Conservation (phyloP, 345 rosid species). For the Geranium brycei region DNA sequence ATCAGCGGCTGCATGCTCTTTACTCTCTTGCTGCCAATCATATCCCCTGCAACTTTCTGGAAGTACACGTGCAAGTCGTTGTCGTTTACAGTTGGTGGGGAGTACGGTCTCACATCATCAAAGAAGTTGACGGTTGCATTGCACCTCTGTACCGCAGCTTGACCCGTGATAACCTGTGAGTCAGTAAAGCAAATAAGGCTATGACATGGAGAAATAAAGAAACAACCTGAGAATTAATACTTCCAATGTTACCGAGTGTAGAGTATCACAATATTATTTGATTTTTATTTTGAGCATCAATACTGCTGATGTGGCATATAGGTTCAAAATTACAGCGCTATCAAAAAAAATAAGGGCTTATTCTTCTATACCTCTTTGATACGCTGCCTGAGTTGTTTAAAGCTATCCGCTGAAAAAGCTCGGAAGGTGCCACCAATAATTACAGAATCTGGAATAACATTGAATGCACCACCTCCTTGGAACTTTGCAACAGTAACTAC, state of each 20-base stretch:
- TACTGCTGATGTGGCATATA: no score
- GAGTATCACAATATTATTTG: neutral
- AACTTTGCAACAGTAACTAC: slow-evolving; percentile 63
- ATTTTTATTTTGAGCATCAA: no score
- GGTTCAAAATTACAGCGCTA: no score
- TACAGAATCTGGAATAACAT: slow-evolving; percentile 75
- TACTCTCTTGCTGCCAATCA: slow-evolving; percentile 49
- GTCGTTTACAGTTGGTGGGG: slow-evolving; percentile 60
- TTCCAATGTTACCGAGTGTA: no score
- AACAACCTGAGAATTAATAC: no score
- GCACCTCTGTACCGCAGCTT: slow-evolving; percentile 83
- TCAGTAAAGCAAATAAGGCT: slow-evolving; percentile 1
- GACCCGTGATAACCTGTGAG: slow-evolving; percentile 59
- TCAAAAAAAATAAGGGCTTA: no score
- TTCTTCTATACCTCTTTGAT: slow-evolving; percentile 43
- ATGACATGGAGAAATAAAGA: no score
- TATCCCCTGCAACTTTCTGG: slow-evolving; percentile 37
- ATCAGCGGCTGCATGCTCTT: slow-evolving; percentile 51
- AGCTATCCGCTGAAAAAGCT: slow-evolving; percentile 53
- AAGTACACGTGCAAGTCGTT: slow-evolving; percentile 43
- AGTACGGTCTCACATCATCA: slow-evolving; percentile 28
- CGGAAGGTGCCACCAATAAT: slow-evolving; percentile 72
- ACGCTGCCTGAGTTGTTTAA: slow-evolving; percentile 46
- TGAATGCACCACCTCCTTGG: slow-evolving; percentile 62
- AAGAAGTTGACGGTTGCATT: slow-evolving; percentile 51